Evolutionary conservation across 2,329 filamentous ascomycete genomes (phyloP), one percentile per base, ranked within the genome.

Genomic region (Ceratocystis destructans): DNA sequence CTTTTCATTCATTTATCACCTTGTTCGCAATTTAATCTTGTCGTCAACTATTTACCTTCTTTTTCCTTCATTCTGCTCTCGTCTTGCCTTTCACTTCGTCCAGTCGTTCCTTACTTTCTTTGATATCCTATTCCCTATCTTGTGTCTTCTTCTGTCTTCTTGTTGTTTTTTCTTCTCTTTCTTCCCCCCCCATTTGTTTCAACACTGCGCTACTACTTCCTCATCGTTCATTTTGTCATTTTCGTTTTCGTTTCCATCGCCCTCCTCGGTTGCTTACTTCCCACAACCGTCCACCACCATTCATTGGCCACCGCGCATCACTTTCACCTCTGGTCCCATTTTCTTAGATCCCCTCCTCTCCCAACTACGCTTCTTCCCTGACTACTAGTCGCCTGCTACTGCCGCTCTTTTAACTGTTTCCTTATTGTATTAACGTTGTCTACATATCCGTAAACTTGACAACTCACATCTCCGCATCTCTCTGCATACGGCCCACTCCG

Each of bases 41-140:
- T 50, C 7, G 37, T 37, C 28, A 37, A 44, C 46, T 63, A 25
- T 48, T 50, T 50, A 45, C 45, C 28, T 64, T 67, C 63, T 61
- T 37, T n/a, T 33, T 55, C 17, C 61, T 20, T 33, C 45, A 28
- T 12, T 62, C 15, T n/a, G 25, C 15, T 65, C n/a, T 15, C n/a
- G 22, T 61, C 46, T 46, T 15, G 33, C 46, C 37, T 46, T 33
- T 33, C 10, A 31, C n/a, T 64, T 45, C 28, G 8, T 22, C 12
- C 15, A 63, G 46, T 61, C 55, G 46, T 67, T 55, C 55, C 8
- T 25, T 44, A 37, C 53, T 25, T 31, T n/a, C 53, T 64, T 41
- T 61, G 57, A 61, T 53, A 53, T 53, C 48, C 15, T 41, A 12
- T 41, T 41, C 1, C 37, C 37, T 41, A 3, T 41, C 37, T 41